Conservation (phyloP, 83 land plant species). For the Isoetes engelmannii region DNA sequence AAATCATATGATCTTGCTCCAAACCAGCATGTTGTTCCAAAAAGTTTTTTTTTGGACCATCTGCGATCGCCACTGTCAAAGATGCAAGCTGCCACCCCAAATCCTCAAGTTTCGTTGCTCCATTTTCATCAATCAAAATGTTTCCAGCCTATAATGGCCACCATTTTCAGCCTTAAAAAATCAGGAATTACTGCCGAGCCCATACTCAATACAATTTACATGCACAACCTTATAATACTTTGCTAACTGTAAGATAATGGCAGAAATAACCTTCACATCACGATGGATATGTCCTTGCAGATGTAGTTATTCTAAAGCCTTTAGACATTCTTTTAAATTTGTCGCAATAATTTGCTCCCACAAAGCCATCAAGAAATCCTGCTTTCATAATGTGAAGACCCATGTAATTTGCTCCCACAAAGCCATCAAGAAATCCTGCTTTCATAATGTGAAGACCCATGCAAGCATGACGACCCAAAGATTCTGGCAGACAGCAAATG, state of each 20-base stretch:
- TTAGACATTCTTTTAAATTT: neutral
- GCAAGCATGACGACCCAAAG: slow-evolving; percentile 12
- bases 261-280: slow-evolving; percentile 10
- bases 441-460: slow-evolving; percentile 1
- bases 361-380: slow-evolving; percentile 6
- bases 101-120: slow-evolving; percentile 13
- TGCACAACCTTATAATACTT: too few species aligned
- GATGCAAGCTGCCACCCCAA: slow-evolving; percentile 33
- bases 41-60: neutral
- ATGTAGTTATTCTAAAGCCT: slow-evolving; percentile 12
- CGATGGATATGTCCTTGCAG: slow-evolving; percentile 15
- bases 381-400: slow-evolving; percentile 14
- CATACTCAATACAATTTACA: neutral
- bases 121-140: slow-evolving; percentile 1
- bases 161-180: too few species aligned
- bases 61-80: slow-evolving; percentile 11
- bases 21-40: slow-evolving; percentile 14
- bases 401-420: slow-evolving; percentile 6
- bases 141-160: slow-evolving; percentile 9
- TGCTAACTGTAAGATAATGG: too few species aligned
- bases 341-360: slow-evolving; percentile 9
- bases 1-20: neutral
- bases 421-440: slow-evolving; percentile 6
- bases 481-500: slow-evolving; percentile 3
- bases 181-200: too few species aligned